phyloP scores from a whole-genome alignment of 331 rosid species.

The Pyrus hybrid region DNA sequence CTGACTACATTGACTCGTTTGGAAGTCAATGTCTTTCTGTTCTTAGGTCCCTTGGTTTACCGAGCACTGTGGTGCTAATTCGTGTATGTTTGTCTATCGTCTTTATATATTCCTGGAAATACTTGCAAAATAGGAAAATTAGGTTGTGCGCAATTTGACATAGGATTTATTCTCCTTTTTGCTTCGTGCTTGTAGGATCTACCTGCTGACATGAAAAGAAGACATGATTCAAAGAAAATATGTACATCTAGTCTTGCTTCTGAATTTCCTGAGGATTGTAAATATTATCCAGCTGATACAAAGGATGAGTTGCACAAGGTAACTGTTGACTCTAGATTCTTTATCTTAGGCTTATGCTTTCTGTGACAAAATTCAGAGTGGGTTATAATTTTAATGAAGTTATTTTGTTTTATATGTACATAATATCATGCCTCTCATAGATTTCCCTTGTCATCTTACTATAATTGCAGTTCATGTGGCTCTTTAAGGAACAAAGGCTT shows the following conservation, averaged over 20 bases:
- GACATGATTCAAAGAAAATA: slow-evolving; percentile 59
- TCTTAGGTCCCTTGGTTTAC: slow-evolving; percentile 85
- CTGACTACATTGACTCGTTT: slow-evolving; percentile 70
- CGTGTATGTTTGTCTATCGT: slow-evolving; percentile 51
- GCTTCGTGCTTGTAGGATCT: slow-evolving; percentile 50
- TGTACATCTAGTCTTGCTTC: slow-evolving; percentile 62
- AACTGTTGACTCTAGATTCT: slow-evolving; percentile 3
- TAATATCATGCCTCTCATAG: background rate
- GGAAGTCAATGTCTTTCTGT: slow-evolving; percentile 91
- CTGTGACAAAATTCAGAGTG: background rate
- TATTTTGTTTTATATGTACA: slow-evolving; percentile 2
- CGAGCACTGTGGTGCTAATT: slow-evolving; percentile 76
- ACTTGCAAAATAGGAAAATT: background rate
- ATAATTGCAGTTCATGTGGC: slow-evolving; percentile 76
- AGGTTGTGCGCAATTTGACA: background rate
- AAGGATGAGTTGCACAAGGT: slow-evolving; percentile 95
- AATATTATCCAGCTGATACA: slow-evolving; percentile 78
- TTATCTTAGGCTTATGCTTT: background rate
- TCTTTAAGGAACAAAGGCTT: slow-evolving; percentile 86
- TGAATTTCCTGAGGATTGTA: slow-evolving; percentile 89
- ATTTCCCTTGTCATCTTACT: slow-evolving; percentile 1
- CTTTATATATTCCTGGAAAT: background rate
- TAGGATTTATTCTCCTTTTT: background rate
- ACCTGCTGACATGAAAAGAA: slow-evolving; percentile 59
- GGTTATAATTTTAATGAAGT: background rate